Conservation (phyloP, 495 filamentous ascomycete species). For the Penicillium pulvis region DNA sequence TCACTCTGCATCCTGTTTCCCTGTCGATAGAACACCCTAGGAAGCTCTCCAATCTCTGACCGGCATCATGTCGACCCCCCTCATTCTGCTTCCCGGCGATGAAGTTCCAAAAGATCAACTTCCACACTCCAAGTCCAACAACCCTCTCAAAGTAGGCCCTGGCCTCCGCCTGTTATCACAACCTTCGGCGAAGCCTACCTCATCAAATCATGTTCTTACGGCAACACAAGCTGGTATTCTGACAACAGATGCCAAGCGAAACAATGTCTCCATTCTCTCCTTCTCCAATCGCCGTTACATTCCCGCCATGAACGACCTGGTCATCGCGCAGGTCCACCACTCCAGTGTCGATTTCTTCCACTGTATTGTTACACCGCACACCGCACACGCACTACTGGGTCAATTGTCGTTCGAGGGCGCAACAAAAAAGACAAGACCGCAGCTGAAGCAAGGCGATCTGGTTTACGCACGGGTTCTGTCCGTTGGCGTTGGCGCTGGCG, state of each 20-base stretch:
- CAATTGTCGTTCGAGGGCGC: conserved; percentile 90
- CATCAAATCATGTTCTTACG: conserved; percentile 52
- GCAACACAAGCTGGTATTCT: conserved; percentile 81
- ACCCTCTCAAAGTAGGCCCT: conserved; percentile 79
- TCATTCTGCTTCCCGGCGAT: conserved; percentile 78
- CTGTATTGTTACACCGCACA: conserved; percentile 68
- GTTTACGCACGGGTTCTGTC: conserved; percentile 82
- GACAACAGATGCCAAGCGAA: conserved; percentile 72
- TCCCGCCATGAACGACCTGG: conserved; percentile 73
- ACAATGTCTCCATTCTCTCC: conserved; percentile 47
- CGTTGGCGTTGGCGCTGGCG: conserved; percentile 69
- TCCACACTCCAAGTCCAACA: conserved; percentile 61
- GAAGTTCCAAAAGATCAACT: conserved; percentile 59
- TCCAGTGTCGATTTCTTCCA: conserved; percentile 75
- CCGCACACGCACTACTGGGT: conserved; percentile 72
- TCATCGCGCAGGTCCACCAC: conserved; percentile 82
- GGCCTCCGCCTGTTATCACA: conserved; percentile 62
- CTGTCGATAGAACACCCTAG: background rate
- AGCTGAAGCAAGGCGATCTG: conserved; percentile 68
- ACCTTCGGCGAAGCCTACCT: conserved; percentile 23
- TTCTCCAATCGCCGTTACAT: conserved; percentile 65
- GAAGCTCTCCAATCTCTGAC: background rate
- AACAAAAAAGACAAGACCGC: conserved; percentile 86
- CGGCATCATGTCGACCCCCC: conserved; percentile 44
- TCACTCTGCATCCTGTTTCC: background rate